These are phyloP conservation scores for Fraxinus paxiana DNA, from an alignment of 305 asterid species.

Conservation along the genomic window DNA sequence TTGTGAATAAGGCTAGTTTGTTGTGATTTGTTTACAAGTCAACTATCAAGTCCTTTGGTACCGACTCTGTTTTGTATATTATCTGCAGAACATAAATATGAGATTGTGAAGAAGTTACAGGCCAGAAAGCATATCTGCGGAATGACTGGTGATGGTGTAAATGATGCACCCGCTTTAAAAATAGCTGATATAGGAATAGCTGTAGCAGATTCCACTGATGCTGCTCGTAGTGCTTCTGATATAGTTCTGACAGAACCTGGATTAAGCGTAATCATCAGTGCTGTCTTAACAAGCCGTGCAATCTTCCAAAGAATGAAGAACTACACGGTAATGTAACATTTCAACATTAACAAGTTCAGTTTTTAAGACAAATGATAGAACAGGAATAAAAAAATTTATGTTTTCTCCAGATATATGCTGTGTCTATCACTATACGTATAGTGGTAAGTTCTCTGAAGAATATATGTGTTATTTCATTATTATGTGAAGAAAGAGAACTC, in stretches of 20 bases:
- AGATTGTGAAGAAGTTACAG: conserved; percentile 50
- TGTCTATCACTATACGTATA: conserved; percentile 55
- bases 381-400: not conserved
- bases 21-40: not conserved
- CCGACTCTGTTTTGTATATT: conserved; percentile 1
- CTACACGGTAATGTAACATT: conserved; percentile 40
- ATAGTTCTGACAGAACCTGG: conserved; percentile 61
- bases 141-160: conserved; percentile 64
- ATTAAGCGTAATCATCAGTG: conserved; percentile 53
- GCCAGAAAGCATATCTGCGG: conserved; percentile 52
- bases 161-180: conserved; percentile 65
- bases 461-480: not conserved
- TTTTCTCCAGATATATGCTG: conserved; percentile 49
- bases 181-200: conserved; percentile 61
- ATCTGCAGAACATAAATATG: conserved; percentile 49
- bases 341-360: not conserved
- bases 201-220: conserved; percentile 57
- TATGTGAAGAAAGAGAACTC: not conserved
- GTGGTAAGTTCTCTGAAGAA: conserved; percentile 37
- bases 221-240: conserved; percentile 61
- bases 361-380: not conserved
- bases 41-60: not conserved
- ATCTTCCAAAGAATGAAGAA: conserved; percentile 61
- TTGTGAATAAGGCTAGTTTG: not conserved
- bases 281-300: conserved; percentile 60